A percentile compares a stretch with the other conserved stretches of the same genome.
These are phyloP conservation scores for Taiwanofungus camphoratus DNA, from an alignment of 1,284 basidiomycete genomes.

Conservation along the genomic window DNA sequence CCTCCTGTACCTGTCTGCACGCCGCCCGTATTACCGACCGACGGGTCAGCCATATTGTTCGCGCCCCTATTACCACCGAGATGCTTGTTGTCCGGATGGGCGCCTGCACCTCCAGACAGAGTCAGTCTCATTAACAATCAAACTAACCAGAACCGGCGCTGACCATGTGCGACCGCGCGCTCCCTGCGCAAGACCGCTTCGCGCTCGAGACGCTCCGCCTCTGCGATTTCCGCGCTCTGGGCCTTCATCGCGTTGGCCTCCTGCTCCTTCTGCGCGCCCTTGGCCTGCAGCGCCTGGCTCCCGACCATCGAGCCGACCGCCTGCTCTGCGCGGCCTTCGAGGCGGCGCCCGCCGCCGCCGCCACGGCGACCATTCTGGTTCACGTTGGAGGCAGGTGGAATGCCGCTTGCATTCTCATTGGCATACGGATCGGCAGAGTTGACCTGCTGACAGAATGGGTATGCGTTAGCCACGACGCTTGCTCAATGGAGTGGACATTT, in stretches of 20 bases:
- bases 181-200: slow-evolving; percentile 45
- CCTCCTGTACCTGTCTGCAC: no score
- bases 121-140: no score
- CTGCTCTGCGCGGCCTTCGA: slow-evolving; percentile 45
- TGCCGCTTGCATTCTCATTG: no score
- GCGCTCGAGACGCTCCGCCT: slow-evolving; percentile 48
- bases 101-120: slow-evolving; percentile 27
- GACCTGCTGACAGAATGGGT: no score
- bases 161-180: slow-evolving; percentile 47
- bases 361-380: slow-evolving; percentile 13
- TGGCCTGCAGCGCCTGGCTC: slow-evolving; percentile 42
- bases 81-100: slow-evolving; percentile 32
- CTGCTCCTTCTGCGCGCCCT: slow-evolving; percentile 49
- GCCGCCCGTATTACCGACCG: not conserved
- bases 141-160: slow-evolving; percentile 14
- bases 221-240: slow-evolving; percentile 44
- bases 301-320: slow-evolving; percentile 42
- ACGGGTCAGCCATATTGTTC: not conserved
- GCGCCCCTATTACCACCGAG: no score
- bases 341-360: slow-evolving; percentile 22
- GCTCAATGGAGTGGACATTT: no score
- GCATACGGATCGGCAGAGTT: no score
- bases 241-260: slow-evolving; percentile 42
- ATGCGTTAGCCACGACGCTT: no score
- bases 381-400: slow-evolving; percentile 22